phyloP scores from a whole-genome alignment of 345 rosid genomes.

The Arabidopsis thaliana region TAIR10.1 NC_003074.8:4368501-4369000 shows the following conservation, averaged over 20 bases:
- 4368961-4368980: not conserved
- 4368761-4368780: slow-evolving; percentile 12
- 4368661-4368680: slow-evolving; percentile 29
- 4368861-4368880: not conserved
- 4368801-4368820: slow-evolving; percentile 28
- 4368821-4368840: slow-evolving; percentile 5
- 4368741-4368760: slow-evolving; percentile 1
- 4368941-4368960: not conserved
- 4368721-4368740: slow-evolving; percentile 25
- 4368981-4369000: slow-evolving; percentile 24
- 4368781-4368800: slow-evolving; percentile 20
- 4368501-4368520: slow-evolving; percentile 86
- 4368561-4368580: slow-evolving; percentile 55
- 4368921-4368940: not conserved
- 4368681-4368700: slow-evolving; percentile 34
- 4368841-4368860: not conserved
- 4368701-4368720: slow-evolving; percentile 44
- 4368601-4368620: slow-evolving; percentile 33
- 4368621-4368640: slow-evolving; percentile 42
- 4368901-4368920: not conserved
- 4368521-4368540: slow-evolving; percentile 93
- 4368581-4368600: slow-evolving; percentile 57
- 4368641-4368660: slow-evolving; percentile 26
- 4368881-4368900: not conserved
- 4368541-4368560: slow-evolving; percentile 80